A percentile compares a stretch with the other conserved stretches of the same genome.
These are phyloP conservation scores for Scopulariopsis brevicaulis DNA, from an alignment of 2,329 filamentous ascomycete genomes.

Conservation along the genomic window DNA sequence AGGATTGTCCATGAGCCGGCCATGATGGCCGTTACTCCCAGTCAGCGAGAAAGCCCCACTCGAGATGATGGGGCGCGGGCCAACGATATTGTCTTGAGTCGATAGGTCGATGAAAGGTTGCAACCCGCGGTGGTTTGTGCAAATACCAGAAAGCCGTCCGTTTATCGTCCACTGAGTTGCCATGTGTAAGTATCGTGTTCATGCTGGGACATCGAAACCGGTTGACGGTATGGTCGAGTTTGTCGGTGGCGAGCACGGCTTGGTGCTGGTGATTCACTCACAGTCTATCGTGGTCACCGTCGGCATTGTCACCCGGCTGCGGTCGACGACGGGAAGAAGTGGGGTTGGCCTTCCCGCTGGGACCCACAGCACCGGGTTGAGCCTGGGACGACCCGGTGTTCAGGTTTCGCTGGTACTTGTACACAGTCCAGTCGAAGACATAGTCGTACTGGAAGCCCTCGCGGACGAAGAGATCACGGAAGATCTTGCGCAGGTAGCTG, in stretches of 20 bases:
- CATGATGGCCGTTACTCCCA: neutral
- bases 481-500: slow-evolving; percentile 99
- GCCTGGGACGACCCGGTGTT: slow-evolving; percentile 3
- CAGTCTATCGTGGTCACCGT: slow-evolving; percentile 2
- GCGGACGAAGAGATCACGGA: slow-evolving; percentile 96
- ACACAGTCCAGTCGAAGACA: slow-evolving; percentile 99
- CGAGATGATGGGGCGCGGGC: neutral
- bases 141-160: neutral
- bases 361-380: neutral
- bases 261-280: neutral
- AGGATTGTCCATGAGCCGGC: neutral
- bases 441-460: slow-evolving; percentile 99
- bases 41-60: neutral
- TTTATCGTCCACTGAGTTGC: slow-evolving; percentile 3
- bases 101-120: neutral
- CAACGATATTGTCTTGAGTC: neutral
- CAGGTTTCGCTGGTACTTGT: slow-evolving; percentile 97
- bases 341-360: neutral
- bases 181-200: neutral
- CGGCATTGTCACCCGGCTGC: neutral
- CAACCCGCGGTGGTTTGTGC: neutral
- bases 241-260: neutral
- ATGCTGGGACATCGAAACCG: neutral
- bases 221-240: neutral
- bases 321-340: slow-evolving; percentile 4